phyloP scores from a whole-genome alignment of 73 alveolate species.

The Stentor roeselii region DNA sequence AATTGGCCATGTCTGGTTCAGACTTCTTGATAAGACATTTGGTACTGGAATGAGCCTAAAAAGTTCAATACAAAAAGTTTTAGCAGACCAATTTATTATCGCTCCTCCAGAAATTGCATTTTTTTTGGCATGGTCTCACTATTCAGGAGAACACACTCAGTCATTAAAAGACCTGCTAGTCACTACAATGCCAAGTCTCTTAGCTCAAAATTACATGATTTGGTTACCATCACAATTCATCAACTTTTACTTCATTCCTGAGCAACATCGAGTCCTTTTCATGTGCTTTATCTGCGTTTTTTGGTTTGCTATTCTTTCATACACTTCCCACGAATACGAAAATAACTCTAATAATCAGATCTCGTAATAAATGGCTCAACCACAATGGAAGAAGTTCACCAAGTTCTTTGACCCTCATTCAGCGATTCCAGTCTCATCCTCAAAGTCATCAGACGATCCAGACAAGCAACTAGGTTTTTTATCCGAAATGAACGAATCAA shows the following conservation, averaged over 20 bases:
- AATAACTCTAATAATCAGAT: too few relatives aligned
- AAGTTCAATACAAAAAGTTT: not conserved
- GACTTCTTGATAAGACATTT: not conserved
- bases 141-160: not conserved
- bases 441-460: not conserved
- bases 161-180: not conserved
- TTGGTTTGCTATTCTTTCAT: not conserved
- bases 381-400: slow-evolving; percentile 23
- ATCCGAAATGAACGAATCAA: not conserved
- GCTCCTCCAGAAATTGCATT: slow-evolving; percentile 8
- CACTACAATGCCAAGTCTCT: not conserved
- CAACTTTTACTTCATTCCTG: not conserved
- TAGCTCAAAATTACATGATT: not conserved
- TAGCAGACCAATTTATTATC: not conserved
- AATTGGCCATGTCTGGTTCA: not conserved
- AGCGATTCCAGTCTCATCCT: not conserved
- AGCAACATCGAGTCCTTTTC: not conserved
- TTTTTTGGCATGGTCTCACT: slow-evolving; percentile 3
- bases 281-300: not conserved
- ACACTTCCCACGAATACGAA: too few relatives aligned
- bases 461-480: not conserved
- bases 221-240: not conserved
- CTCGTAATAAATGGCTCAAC: slow-evolving; percentile 8
- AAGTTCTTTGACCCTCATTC: slow-evolving; percentile 20
- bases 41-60: not conserved